These are phyloP conservation scores for Hyaloscypha finlandica DNA, from an alignment of 495 filamentous ascomycete species.

Conservation along the genomic window DNA sequence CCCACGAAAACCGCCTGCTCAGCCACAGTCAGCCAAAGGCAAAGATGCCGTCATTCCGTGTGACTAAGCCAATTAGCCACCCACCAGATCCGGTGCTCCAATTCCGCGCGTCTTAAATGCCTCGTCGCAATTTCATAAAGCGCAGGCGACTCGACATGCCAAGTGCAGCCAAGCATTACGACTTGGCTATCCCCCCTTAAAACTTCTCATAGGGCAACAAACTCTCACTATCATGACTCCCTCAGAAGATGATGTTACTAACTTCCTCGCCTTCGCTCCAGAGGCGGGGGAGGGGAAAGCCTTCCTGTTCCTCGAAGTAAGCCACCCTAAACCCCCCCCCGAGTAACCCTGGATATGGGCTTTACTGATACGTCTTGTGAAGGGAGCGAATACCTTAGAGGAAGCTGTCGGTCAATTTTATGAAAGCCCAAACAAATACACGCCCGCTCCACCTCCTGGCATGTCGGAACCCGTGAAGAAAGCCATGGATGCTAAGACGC, in stretches of 20 bases:
- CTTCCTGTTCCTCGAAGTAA: constrained; percentile 25
- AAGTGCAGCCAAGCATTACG: constrained; percentile 1
- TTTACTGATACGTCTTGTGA: constrained; percentile 11
- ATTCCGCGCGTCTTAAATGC: neutral
- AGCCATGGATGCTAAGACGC: constrained; percentile 14
- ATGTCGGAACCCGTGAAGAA: constrained; percentile 8
- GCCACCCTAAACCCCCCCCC: neutral
- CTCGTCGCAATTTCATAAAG: neutral
- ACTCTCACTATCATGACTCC: constrained; percentile 10
- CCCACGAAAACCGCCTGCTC: no score
- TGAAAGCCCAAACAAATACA: constrained; percentile 26
- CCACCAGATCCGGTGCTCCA: no score
- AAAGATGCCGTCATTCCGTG: no score
- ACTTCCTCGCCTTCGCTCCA: constrained; percentile 24
- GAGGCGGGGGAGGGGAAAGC: constrained; percentile 24
- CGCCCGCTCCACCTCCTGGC: neutral
- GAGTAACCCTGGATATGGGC: neutral
- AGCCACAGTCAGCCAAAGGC: no score
- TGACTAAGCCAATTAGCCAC: no score
- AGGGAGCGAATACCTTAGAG: constrained; percentile 21
- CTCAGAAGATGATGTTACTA: constrained; percentile 24
- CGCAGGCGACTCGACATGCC: neutral
- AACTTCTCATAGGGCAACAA: neutral
- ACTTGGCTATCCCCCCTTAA: neutral
- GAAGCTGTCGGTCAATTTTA: constrained; percentile 27